Evolutionary conservation across 169 alveolate genomes (phyloP).

Genomic region (Plasmodium adleri): DNA sequence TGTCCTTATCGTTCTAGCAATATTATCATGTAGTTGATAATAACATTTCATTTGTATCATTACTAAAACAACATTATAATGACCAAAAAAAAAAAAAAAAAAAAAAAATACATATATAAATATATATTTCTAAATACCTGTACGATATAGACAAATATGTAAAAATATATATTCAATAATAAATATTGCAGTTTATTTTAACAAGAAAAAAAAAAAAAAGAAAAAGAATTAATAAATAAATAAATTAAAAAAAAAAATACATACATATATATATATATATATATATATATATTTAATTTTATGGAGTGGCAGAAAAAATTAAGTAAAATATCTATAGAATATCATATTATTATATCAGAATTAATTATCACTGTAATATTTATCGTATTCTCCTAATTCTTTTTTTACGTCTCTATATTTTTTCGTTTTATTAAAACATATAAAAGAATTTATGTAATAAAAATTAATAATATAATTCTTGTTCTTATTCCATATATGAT

Average conservation of each 20-base stretch:
- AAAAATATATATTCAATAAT: too few species aligned
- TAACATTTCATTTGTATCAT: too few species aligned
- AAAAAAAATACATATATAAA: too few species aligned
- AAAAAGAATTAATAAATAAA: background rate
- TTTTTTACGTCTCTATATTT: conserved; percentile 42
- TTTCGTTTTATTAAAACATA: conserved; percentile 63
- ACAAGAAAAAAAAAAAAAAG: background rate
- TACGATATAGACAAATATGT: too few species aligned
- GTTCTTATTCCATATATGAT: conserved; percentile 77
- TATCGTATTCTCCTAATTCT: conserved; percentile 59
- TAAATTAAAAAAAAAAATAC: too few species aligned
- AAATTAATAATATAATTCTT: conserved; percentile 68
- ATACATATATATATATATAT: background rate
- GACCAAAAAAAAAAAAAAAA: too few species aligned
- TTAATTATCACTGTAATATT: conserved; percentile 51
- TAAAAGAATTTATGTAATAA: conserved; percentile 64
- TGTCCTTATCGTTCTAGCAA: background rate
- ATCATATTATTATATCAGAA: background rate
- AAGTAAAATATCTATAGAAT: too few species aligned
- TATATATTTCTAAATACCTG: too few species aligned
- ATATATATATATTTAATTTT: background rate
- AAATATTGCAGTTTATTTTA: too few species aligned
- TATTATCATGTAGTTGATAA: too few species aligned
- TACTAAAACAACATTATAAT: too few species aligned
- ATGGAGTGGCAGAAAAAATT: too few species aligned